Percentiles rank a stretch among this genome's conserved stretches.
Conservation (phyloP, 208 protist genomes). For the Jaenimonas drosophilae region DNA sequence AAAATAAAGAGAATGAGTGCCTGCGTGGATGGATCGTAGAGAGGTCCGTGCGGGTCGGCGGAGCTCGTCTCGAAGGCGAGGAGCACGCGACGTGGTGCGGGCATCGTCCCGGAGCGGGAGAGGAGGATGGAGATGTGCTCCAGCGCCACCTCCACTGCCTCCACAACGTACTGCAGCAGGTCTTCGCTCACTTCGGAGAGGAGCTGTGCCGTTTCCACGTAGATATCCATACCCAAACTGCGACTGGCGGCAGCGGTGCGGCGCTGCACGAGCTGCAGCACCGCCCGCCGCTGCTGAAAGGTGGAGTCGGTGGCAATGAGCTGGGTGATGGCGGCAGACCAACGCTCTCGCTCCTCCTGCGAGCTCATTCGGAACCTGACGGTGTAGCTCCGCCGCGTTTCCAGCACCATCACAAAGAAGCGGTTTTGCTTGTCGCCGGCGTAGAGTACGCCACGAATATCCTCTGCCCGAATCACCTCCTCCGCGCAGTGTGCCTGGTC, state of each 20-base stretch:
- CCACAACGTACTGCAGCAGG: slow-evolving; percentile 66
- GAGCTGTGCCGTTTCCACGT: slow-evolving; percentile 29
- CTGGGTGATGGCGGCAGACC: slow-evolving; percentile 51
- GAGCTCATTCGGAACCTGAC: slow-evolving; percentile 65
- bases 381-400: slow-evolving; percentile 23
- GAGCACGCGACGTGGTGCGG: too few species aligned
- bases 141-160: slow-evolving; percentile 66
- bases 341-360: slow-evolving; percentile 55
- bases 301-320: slow-evolving; percentile 54
- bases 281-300: slow-evolving; percentile 49
- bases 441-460: slow-evolving; percentile 62
- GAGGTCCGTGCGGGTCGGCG: slow-evolving; percentile 13
- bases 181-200: slow-evolving; percentile 48
- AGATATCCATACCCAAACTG: slow-evolving; percentile 48
- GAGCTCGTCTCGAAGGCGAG: too few species aligned
- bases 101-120: neutral
- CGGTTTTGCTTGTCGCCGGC: slow-evolving; percentile 69
- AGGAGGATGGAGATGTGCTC: slow-evolving; percentile 2
- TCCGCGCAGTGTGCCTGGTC: slow-evolving; percentile 60
- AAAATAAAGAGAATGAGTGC: slow-evolving; percentile 44
- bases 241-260: slow-evolving; percentile 30
- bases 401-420: slow-evolving; percentile 64
- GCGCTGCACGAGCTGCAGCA: slow-evolving; percentile 34
- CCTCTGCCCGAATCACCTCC: slow-evolving; percentile 25
- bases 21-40: slow-evolving; percentile 62